Evolutionary conservation across 805 yeast species (phyloP), one percentile per base, ranked within the genome.

Genomic region (Saccharomycopsis malanga): DNA sequence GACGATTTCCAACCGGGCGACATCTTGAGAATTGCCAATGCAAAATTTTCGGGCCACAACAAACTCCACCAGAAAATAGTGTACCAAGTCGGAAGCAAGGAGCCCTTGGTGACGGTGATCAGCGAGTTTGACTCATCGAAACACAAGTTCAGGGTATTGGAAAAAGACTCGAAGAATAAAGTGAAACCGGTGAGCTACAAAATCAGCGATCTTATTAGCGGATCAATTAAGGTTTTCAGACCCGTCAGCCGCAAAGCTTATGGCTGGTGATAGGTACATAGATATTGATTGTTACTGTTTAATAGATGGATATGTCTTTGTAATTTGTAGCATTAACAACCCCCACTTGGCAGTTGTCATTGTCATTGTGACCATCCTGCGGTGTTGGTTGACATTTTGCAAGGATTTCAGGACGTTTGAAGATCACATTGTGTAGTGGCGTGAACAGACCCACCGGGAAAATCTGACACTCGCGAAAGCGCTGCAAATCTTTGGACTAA

Each of bases 171-270:
- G 30, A 50, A 60, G 3, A 82, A 83, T 1, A 72, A 71, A 44
- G 70, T 83, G 34, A 74, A 68, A 49, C 74, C 73, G 48, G 80
- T 77, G 38, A 73, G 83, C 37, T 84, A 83, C 61, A 79, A 78
- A 56, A 61, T 89, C 2, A 68, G 75, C 2, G 94, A 87, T 50
- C 72, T 91, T 75, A 81, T 76, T 59, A 69, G 77, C 49, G 98
- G 98, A 3, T 79, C 78, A 56, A 67, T 91, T 10, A 74, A 85
- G 53, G 85, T 89, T 3, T 93, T 81, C 64, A 76, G 98, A 58
- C 76, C 77, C 4, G 82, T 88, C 27, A 86, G 85, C 10, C 76
- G 87, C 52, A 79, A 75, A 30, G 81, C 73, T 57, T 74, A 87
- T 36, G 83, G 80, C 3, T 88, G 96, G 96, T 77, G 54, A 56